Base-by-base conservation (phyloP, 2,329 filamentous ascomycete species). In the Beauveria sp. region DNA sequence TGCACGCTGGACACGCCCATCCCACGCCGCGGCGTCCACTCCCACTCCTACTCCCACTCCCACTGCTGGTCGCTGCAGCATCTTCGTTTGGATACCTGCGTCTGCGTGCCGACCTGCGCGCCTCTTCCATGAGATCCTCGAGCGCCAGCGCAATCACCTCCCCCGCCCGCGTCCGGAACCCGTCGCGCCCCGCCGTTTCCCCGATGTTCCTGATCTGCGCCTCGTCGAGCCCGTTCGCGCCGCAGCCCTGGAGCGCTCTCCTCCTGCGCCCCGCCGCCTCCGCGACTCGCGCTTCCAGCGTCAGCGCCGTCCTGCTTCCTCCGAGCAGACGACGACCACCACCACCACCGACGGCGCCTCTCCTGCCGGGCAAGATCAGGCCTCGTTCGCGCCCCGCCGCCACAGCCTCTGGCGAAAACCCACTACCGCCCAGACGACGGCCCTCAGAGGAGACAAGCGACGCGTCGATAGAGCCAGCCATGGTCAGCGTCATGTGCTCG, bases 391-490 rank as follows among this genome's bases (percentile, higher is more conserved):
- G 16, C 52, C 1, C 89, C 84, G n/a, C 91, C 79, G n/a, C 65
- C 68, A 24, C 68, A 14, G 5, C 30, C 42, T 14, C 18, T 10
- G n/a, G 3, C 42, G 42, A n/a, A 3, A 43, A 6, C 34, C 8
- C 42, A 22, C 43, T 66, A 3, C 88, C 89, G 59, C 93, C 93
- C 0, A 97, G 81, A 12, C 84, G 84, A 18, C 85, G 84, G 1
- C 93, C 93, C 38, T 87, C 77, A 0, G 87, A 87, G 34, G 87
- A 87, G 34, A 96, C 77, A 74, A 97, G 97, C 0, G 90, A 90
- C 73, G 96, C 92, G 14, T 93, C 93, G 0, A 90, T 96, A 70
- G 93, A 97, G 20, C 93, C 93, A 71, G 93, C 95, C 62, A 85
- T 77, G 12, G 86, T 70, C 7, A 97, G 81, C 2, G 86, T 84